A percentile compares a stretch with the other conserved stretches of the same genome.
Evolutionary conservation across 495 filamentous ascomycete genomes (phyloP).

Genomic region (Polyplosphaeria fusca): DNA sequence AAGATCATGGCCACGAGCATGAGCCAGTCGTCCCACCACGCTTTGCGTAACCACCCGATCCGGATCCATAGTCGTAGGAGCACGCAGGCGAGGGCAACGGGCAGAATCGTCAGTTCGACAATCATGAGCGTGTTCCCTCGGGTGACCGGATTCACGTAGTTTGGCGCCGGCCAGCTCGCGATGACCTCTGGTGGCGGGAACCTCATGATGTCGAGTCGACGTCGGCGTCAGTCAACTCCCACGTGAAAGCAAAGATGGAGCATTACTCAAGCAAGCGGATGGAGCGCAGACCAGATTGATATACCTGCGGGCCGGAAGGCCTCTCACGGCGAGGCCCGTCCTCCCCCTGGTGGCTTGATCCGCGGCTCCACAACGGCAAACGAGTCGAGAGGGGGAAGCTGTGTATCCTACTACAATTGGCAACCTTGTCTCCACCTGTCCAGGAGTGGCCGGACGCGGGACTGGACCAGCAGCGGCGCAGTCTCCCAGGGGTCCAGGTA

Average conservation of each 20-base stretch:
- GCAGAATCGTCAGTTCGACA: slow-evolving; percentile 27
- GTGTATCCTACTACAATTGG: background rate
- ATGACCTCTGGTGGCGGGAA: slow-evolving; percentile 28
- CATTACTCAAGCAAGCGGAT: slow-evolving; percentile 2
- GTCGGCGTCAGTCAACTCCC: slow-evolving; percentile 1
- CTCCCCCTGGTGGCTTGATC: background rate
- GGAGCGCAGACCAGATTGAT: background rate
- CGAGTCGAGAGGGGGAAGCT: background rate
- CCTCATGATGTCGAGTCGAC: slow-evolving; percentile 12
- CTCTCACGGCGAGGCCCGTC: slow-evolving; percentile 3
- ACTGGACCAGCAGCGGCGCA: background rate
- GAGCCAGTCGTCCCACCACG: slow-evolving; percentile 34
- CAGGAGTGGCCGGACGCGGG: background rate
- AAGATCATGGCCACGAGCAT: slow-evolving; percentile 31
- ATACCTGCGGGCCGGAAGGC: background rate
- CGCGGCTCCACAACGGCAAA: slow-evolving; percentile 15
- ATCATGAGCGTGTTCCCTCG: slow-evolving; percentile 28
- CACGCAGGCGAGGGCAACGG: slow-evolving; percentile 26
- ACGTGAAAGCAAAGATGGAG: slow-evolving; percentile 8
- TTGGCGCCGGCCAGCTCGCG: slow-evolving; percentile 26
- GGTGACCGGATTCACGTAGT: slow-evolving; percentile 31
- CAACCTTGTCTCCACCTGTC: background rate
- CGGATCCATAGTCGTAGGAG: slow-evolving; percentile 29
- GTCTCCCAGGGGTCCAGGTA: slow-evolving; percentile 2
- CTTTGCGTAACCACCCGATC: slow-evolving; percentile 22